Base-by-base conservation (phyloP, 352 stramenopile species). In the Achlya hypogyna region DNA sequence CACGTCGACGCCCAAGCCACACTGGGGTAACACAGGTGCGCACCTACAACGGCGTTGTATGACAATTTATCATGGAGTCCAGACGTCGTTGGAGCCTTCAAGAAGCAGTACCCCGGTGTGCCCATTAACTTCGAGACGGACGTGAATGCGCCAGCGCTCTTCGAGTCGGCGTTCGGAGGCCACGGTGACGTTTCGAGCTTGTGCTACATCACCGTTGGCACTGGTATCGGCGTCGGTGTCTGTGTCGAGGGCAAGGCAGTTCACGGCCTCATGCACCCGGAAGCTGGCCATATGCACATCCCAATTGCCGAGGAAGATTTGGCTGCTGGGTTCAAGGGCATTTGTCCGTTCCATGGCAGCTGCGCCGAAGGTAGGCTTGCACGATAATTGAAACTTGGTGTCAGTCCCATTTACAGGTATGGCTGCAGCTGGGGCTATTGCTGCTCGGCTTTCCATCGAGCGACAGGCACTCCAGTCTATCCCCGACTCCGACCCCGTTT, bases 161-260 rank as follows among this genome's bases (percentile, higher is more conserved):
- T 97, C 60, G 96, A 99, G 72, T 96, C 92, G 70, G 76, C 71
- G 6, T 78, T 91, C 71, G 80, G 83, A n/a, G 78, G 81, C 65
- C 86, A 95, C 76, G 79, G 82, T 28, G 69, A 86, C 51, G 79
- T 93, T 53, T 74, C 77, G 29, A 93, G 81, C 70, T 78, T 81
- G 45, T 87, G 94, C 40, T 99, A 99, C 81, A 93, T 98, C 67
- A 98, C 96, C 4, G 83, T 98, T 18, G 96, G 96, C 65, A 99
- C 96, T 25, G 96, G 96, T 38, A 84, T 98, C 22, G 96, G 96
- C 28, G 93, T 99, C 28, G 96, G 96, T 18, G 81, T 99, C 22
- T 88, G 96, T 32, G 79, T 98, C 28, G 93, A 96, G 74, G 82
- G 84, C 51, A 74, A 87, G 65, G 73, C 90, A 10, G 93, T 99